Evolutionary conservation across 1,139 yeast species (phyloP).

Genomic region (Debaryomycetaceae sp.): DNA sequence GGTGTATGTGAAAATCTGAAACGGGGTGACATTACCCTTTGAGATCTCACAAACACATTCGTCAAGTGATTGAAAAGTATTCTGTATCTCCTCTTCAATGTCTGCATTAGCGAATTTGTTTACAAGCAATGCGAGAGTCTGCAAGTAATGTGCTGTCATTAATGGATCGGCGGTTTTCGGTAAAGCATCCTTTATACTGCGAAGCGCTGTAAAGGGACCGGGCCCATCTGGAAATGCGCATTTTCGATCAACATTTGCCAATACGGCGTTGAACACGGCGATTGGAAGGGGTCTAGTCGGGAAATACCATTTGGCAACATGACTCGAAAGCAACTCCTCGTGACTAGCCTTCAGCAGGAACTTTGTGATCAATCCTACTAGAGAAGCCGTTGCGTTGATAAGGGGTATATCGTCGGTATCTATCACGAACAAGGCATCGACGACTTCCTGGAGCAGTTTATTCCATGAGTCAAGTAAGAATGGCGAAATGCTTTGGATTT

Average conservation of each 20-base stretch:
- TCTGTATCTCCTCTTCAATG: too few relatives aligned
- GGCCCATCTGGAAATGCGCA: conserved; percentile 4
- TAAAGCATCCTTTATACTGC: too few relatives aligned
- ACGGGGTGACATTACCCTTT: conserved; percentile 1
- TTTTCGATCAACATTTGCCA: conserved; percentile 40
- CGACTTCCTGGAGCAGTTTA: conserved; percentile 24
- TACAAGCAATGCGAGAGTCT: conserved; percentile 44
- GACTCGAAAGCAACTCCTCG: conserved; percentile 24
- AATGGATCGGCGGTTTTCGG: too few relatives aligned
- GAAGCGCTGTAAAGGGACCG: too few relatives aligned
- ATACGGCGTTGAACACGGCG: too few relatives aligned
- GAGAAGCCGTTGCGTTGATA: conserved; percentile 25
- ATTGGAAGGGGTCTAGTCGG: too few relatives aligned
- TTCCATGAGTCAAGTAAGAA: conserved; percentile 36
- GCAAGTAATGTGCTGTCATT: conserved; percentile 39
- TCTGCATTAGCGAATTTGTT: conserved; percentile 28
- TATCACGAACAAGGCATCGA: conserved; percentile 4
- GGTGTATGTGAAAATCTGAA: conserved; percentile 60
- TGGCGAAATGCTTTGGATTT: conserved; percentile 10
- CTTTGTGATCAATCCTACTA: conserved; percentile 26
- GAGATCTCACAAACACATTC: neutral
- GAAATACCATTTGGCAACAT: neutral
- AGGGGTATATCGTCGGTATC: conserved; percentile 3
- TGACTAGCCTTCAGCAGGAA: conserved; percentile 28
- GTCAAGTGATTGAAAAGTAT: too few relatives aligned